Evolutionary conservation across 2,329 filamentous ascomycete genomes (phyloP).

Genomic region (Torrubiella hemipterigena): DNA sequence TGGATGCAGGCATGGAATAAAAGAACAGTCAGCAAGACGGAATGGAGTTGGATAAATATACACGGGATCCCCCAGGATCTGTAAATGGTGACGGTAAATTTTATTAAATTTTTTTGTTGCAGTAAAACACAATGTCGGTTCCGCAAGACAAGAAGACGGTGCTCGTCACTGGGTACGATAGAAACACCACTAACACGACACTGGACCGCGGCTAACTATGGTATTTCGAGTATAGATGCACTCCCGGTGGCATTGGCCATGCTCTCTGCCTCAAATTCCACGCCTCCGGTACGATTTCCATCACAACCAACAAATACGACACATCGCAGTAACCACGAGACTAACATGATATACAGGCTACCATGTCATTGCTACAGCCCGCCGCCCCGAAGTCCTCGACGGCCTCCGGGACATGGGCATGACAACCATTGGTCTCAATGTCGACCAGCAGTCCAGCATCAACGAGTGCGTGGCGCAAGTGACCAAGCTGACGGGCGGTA

Average conservation of each 20-base stretch:
- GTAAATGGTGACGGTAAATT: no score
- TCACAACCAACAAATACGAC: neutral
- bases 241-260: conserved; percentile 33
- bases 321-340: neutral
- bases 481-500: conserved; percentile 34
- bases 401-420: conserved; percentile 34
- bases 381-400: conserved; percentile 33
- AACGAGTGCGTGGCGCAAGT: conserved; percentile 33
- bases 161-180: no score
- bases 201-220: no score
- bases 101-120: no score
- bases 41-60: no score
- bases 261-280: conserved; percentile 34
- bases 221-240: no score
- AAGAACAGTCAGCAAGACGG: no score
- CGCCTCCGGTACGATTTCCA: conserved; percentile 26
- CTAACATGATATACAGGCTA: conserved; percentile 24
- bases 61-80: no score
- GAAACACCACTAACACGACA: no score
- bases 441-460: conserved; percentile 39
- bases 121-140: no score
- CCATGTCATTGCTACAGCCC: conserved; percentile 45
- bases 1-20: no score
- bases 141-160: no score
- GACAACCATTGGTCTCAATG: conserved; percentile 38